Conservation (phyloP, 192 early-diverging fungal species). For the Gamsiella multidivaricata region DNA sequence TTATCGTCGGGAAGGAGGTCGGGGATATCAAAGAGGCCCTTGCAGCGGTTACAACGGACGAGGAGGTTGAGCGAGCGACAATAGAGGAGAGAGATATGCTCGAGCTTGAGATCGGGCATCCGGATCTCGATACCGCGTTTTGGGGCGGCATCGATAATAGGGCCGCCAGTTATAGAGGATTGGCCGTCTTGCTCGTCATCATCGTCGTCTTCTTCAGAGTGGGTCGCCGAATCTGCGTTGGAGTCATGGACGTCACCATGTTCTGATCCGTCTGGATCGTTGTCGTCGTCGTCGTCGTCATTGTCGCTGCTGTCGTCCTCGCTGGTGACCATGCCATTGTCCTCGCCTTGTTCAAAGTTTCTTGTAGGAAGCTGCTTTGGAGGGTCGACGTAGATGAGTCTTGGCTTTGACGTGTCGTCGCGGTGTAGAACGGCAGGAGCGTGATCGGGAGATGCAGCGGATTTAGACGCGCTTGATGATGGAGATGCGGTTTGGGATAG, state of each 20-base stretch:
- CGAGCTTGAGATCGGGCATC: conserved; percentile 67
- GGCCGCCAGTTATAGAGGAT: conserved; percentile 9
- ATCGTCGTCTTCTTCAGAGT: conserved; percentile 20
- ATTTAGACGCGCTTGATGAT: background rate
- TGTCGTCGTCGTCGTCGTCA: conserved; percentile 52
- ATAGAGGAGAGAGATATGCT: conserved; percentile 75
- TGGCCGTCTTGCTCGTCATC: conserved; percentile 17
- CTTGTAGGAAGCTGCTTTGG: background rate
- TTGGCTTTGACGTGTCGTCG: too few species aligned
- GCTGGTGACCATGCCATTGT: conserved; percentile 47
- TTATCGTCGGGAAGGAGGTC: conserved; percentile 59
- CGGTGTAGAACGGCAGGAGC: too few species aligned
- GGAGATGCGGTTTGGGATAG: background rate
- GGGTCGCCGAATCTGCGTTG: background rate
- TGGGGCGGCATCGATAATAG: conserved; percentile 12
- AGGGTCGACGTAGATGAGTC: conserved; percentile 27
- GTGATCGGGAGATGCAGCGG: background rate
- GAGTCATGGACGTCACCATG: conserved; percentile 46
- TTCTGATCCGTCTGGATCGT: conserved; percentile 30
- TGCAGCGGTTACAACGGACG: conserved; percentile 84
- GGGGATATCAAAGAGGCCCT: conserved; percentile 68
- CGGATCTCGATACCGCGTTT: conserved; percentile 82
- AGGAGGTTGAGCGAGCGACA: conserved; percentile 71
- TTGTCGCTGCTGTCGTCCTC: conserved; percentile 28
- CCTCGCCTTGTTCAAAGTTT: conserved; percentile 46